Conservation (phyloP, 2,329 filamentous ascomycete genomes). For the Diplocarpon mali region DNA sequence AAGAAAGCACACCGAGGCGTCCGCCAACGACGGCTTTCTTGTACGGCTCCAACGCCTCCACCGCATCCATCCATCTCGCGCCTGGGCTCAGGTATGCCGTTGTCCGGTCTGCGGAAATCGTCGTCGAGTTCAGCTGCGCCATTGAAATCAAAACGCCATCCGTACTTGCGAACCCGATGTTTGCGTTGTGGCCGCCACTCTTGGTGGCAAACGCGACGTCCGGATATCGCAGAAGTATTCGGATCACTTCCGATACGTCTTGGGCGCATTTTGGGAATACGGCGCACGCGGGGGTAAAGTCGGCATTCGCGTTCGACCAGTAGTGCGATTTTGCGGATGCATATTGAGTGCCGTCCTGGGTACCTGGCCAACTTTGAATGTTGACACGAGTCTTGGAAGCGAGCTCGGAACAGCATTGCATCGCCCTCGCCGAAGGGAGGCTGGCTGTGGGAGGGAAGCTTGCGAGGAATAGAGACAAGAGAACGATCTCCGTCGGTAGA, state of each 20-base stretch:
- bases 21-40: conserved; percentile 31
- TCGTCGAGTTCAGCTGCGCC: conserved; percentile 25
- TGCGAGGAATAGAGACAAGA: not conserved
- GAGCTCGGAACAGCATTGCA: conserved; percentile 5
- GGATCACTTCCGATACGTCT: conserved; percentile 28
- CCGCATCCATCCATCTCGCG: conserved; percentile 16
- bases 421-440: not conserved
- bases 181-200: conserved; percentile 33
- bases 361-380: conserved; percentile 6
- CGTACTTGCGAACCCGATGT: conserved; percentile 29
- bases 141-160: conserved; percentile 29
- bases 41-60: conserved; percentile 12
- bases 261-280: conserved; percentile 27
- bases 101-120: conserved; percentile 18
- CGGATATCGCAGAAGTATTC: conserved; percentile 23
- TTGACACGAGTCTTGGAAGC: not conserved
- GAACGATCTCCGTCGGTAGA: not conserved
- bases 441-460: not conserved
- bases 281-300: conserved; percentile 29
- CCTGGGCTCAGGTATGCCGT: conserved; percentile 26
- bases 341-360: conserved; percentile 8
- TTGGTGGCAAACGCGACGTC: conserved; percentile 31
- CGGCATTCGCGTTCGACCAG: conserved; percentile 28
- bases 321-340: conserved; percentile 21
- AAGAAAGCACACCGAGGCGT: conserved; percentile 29